Evolutionary conservation across 805 yeast genomes (phyloP).

Genomic region (Candida lessepsii): DNA sequence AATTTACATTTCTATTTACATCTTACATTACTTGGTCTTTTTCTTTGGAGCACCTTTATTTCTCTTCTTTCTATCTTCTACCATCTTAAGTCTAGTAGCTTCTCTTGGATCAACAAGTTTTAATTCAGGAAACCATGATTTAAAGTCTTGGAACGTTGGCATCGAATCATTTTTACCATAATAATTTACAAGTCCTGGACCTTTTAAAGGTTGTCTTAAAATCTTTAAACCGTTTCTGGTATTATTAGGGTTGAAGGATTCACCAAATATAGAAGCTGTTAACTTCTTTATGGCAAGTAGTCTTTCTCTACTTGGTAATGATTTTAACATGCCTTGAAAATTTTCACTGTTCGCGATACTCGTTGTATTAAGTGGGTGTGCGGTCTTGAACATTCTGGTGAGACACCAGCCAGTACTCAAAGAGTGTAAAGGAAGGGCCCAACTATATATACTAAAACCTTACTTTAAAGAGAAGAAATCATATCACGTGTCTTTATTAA

Average conservation of each 20-base stretch:
- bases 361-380: too few relatives aligned
- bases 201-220: conserved; percentile 64
- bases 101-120: conserved; percentile 67
- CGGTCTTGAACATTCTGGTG: too few relatives aligned
- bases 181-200: conserved; percentile 66
- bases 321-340: conserved; percentile 24
- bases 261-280: conserved; percentile 66
- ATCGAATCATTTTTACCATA: conserved; percentile 69
- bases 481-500: too few relatives aligned
- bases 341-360: neutral
- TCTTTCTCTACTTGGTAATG: conserved; percentile 44
- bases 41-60: conserved; percentile 88
- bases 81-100: conserved; percentile 64
- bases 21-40: conserved; percentile 26
- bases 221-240: conserved; percentile 73
- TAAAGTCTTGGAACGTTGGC: conserved; percentile 61
- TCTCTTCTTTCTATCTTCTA: conserved; percentile 69
- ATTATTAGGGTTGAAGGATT: conserved; percentile 64
- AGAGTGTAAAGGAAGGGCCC: too few relatives aligned
- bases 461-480: too few relatives aligned
- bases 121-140: conserved; percentile 49
- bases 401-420: too few relatives aligned
- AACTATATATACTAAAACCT: too few relatives aligned
- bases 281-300: conserved; percentile 56
- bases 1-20: conserved; percentile 5